Evolutionary conservation across 495 filamentous ascomycete species (phyloP).

Genomic region (Xylaria grammica): DNA sequence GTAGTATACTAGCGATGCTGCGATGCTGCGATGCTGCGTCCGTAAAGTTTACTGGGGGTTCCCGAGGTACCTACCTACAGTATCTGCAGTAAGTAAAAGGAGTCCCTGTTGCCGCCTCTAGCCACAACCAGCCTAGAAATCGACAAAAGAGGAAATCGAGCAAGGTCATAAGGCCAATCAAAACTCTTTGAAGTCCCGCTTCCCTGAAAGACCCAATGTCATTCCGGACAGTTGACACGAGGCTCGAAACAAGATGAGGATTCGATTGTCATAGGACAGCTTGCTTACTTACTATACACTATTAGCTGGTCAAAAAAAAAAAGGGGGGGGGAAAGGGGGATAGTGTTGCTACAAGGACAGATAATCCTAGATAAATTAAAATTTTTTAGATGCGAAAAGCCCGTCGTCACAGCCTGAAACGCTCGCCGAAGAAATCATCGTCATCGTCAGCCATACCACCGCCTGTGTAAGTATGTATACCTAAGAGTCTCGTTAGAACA

Average conservation of each 20-base stretch:
- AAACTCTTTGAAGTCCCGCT: neutral
- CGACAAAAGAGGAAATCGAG: slow-evolving; percentile 23
- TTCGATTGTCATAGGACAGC: slow-evolving; percentile 7
- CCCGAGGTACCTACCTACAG: neutral
- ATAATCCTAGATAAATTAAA: too few relatives aligned
- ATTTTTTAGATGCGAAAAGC: too few relatives aligned
- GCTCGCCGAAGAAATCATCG: too few relatives aligned
- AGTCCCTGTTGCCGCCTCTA: slow-evolving; percentile 11
- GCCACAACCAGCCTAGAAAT: slow-evolving; percentile 8
- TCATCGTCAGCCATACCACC: too few relatives aligned
- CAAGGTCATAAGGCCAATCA: slow-evolving; percentile 23
- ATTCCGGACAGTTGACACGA: slow-evolving; percentile 10
- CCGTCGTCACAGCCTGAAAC: too few relatives aligned
- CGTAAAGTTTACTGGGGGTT: neutral
- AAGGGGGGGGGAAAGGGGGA: too few relatives aligned
- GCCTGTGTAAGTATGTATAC: too few relatives aligned
- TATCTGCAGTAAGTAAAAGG: neutral
- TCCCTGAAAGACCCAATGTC: slow-evolving; percentile 13
- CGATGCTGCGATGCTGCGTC: slow-evolving; percentile 18
- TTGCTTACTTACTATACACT: too few relatives aligned
- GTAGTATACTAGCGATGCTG: too few relatives aligned
- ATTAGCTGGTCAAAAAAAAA: too few relatives aligned
- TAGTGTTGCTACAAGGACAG: too few relatives aligned
- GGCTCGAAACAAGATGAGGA: slow-evolving; percentile 12
- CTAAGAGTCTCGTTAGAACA: too few relatives aligned